Evolutionary conservation across 352 stramenopile species (phyloP).

Genomic region (Stephanocyclus meneghinianus): DNA sequence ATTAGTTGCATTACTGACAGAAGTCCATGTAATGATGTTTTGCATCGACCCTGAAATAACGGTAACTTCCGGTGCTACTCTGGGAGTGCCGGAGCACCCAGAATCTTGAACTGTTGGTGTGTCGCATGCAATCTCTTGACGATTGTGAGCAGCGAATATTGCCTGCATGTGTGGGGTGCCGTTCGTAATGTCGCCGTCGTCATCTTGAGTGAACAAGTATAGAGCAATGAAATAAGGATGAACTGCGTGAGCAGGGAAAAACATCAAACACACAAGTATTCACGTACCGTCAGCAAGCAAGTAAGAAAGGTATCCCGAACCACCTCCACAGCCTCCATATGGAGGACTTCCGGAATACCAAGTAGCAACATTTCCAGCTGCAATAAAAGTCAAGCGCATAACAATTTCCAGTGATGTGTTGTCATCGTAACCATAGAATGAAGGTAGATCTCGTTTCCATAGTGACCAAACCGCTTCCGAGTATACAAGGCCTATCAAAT

Average conservation of each 20-base stretch:
- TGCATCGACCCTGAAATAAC: conserved; percentile 1
- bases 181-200: conserved; percentile 11
- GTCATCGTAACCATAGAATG: conserved; percentile 18
- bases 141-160: conserved; percentile 9
- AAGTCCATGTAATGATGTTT: conserved; percentile 2
- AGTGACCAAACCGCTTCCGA: conserved; percentile 20
- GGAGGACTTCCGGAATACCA: conserved; percentile 10
- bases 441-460: conserved; percentile 3
- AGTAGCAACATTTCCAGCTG: conserved; percentile 14
- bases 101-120: conserved; percentile 8
- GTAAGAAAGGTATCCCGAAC: conserved; percentile 13
- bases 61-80: neutral
- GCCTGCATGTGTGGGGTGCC: conserved; percentile 11
- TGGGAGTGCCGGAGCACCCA: conserved; percentile 5
- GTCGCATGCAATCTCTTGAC: conserved; percentile 21
- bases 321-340: conserved; percentile 13
- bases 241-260: neutral
- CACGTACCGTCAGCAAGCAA: conserved; percentile 13
- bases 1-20: neutral
- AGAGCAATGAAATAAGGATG: neutral
- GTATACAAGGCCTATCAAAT: conserved; percentile 7
- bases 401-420: conserved; percentile 21
- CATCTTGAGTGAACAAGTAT: neutral
- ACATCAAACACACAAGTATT: neutral
- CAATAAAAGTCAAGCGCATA: conserved; percentile 18